These are phyloP conservation scores for Paraphaeosphaeria sporulosa DNA, from an alignment of 2,329 filamentous ascomycete genomes.

Conservation along the genomic window DNA sequence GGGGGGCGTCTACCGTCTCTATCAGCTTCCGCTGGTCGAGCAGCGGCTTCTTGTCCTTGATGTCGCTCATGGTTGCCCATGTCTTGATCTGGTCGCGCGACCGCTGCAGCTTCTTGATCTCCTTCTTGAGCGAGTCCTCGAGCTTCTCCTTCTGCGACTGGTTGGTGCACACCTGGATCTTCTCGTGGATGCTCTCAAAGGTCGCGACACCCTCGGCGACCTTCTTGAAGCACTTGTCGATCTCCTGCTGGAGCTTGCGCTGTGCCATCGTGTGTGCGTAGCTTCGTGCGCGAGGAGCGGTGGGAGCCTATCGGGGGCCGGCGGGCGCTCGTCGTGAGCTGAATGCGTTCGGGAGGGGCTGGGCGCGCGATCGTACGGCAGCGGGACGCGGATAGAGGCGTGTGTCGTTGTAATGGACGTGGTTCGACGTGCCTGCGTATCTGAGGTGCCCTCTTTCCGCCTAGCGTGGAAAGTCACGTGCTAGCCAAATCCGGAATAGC, in stretches of 20 bases:
- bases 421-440: constrained; percentile 29
- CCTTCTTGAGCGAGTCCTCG: constrained; percentile 96
- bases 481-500: no score
- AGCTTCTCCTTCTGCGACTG: constrained; percentile 97
- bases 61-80: constrained; percentile 97
- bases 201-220: constrained; percentile 89
- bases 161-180: constrained; percentile 93
- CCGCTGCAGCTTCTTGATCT: constrained; percentile 99
- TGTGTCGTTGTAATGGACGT: constrained; percentile 31
- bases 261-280: constrained; percentile 76
- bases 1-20: constrained; percentile 76
- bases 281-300: constrained; percentile 42
- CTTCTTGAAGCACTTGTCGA: constrained; percentile 99
- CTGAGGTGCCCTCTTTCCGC: constrained; percentile 33
- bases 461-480: constrained; percentile 21
- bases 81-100: constrained; percentile 99
- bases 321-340: constrained; percentile 22
- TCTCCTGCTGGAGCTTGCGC: constrained; percentile 96
- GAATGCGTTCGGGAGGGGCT: constrained; percentile 18
- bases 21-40: constrained; percentile 95
- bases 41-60: constrained; percentile 98
- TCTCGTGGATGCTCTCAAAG: constrained; percentile 96
- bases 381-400: constrained; percentile 17
- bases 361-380: constrained; percentile 31
- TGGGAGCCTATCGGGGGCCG: constrained; percentile 20